Percentiles rank a stretch among this genome's conserved stretches.
Conservation (phyloP, 2,329 filamentous ascomycete genomes). For the Exophiala sp. region DNA sequence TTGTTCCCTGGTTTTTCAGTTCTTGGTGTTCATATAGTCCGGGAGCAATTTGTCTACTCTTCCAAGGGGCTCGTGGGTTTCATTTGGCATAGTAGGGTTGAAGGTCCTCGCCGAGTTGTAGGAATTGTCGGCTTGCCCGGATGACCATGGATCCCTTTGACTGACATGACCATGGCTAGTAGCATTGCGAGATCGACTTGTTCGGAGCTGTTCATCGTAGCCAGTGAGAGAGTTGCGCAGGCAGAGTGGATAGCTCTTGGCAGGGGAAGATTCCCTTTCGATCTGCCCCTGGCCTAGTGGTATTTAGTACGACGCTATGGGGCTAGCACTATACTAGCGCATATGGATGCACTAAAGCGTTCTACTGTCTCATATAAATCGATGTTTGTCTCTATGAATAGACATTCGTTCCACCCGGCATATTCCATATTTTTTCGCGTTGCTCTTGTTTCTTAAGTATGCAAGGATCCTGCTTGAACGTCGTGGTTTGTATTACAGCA, state of each 20-base stretch:
- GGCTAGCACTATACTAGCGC: not conserved
- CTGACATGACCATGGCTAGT: not conserved
- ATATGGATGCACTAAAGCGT: too few relatives aligned
- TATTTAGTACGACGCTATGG: not conserved
- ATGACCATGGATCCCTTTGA: too few relatives aligned
- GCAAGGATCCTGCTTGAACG: too few relatives aligned
- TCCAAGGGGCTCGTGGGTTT: not conserved
- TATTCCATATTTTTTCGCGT: too few relatives aligned
- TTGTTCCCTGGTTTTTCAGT: not conserved
- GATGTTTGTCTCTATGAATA: too few relatives aligned
- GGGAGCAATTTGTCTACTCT: not conserved
- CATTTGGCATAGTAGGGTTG: not conserved
- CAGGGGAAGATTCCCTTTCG: constrained; percentile 14
- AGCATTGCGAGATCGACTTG: not conserved
- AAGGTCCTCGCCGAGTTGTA: not conserved
- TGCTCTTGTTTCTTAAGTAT: too few relatives aligned
- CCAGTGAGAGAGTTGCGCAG: not conserved
- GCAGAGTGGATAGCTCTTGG: constrained; percentile 5
- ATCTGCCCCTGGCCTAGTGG: not conserved
- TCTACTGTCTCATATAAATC: too few relatives aligned
- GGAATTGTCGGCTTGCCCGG: not conserved
- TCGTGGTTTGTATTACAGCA: too few relatives aligned
- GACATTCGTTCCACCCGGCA: too few relatives aligned
- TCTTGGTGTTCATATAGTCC: not conserved
- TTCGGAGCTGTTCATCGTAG: not conserved